Evolutionary conservation across 2,329 filamentous ascomycete species (phyloP).

Genomic region (Emericellopsis atlantica): DNA sequence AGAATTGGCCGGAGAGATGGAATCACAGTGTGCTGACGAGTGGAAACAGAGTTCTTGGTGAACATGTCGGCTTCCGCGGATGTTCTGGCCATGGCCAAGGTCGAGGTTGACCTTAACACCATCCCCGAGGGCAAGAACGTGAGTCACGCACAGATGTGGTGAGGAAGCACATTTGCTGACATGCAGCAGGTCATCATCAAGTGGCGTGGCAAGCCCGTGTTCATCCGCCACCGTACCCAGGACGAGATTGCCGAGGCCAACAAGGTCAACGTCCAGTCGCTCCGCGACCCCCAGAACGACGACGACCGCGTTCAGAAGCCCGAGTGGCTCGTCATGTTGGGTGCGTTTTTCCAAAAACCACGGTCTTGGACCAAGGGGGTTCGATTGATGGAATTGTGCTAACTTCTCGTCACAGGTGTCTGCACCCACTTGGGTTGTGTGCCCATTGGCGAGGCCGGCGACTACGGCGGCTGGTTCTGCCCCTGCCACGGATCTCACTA

Average conservation of each 20-base stretch:
- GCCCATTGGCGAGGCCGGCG: conserved; percentile 95
- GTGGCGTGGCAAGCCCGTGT: conserved; percentile 99
- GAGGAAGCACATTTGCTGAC: not conserved
- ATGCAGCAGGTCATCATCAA: conserved; percentile 80
- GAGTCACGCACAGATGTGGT: conserved; percentile 22
- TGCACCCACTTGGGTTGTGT: conserved; percentile 99
- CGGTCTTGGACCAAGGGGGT: too few relatives aligned
- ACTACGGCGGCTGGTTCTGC: conserved; percentile 99
- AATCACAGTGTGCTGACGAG: conserved; percentile 10
- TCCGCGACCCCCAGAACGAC: conserved; percentile 88
- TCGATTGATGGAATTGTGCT: not conserved
- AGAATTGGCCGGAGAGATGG: not conserved
- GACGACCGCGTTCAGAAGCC: conserved; percentile 93
- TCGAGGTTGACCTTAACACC: conserved; percentile 82
- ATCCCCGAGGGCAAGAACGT: conserved; percentile 99
- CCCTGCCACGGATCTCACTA: conserved; percentile 99
- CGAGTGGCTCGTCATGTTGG: conserved; percentile 98
- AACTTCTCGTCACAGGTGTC: conserved; percentile 48
- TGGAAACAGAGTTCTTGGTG: conserved; percentile 78
- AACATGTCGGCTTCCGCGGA: conserved; percentile 99
- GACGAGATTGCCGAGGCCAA: conserved; percentile 93
- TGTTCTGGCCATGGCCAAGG: conserved; percentile 97
- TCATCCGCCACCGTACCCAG: conserved; percentile 94
- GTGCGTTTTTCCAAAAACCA: conserved; percentile 30
- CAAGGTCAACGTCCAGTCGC: conserved; percentile 64